These are phyloP conservation scores for Calvatia gigantea DNA, from an alignment of 768 basidiomycete species.

Conservation along the genomic window DNA sequence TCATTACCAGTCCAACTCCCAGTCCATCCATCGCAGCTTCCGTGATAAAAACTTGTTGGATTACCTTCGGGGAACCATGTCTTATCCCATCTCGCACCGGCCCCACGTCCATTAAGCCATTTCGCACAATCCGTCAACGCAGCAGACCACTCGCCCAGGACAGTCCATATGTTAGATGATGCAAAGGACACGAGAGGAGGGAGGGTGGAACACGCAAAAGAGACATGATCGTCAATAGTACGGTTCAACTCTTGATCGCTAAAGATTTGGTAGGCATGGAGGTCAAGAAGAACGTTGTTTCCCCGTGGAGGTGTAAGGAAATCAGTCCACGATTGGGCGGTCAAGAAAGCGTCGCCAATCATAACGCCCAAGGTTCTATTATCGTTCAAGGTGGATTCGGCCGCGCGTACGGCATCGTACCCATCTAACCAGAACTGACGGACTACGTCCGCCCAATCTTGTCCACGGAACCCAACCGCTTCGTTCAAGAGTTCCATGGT, in stretches of 20 bases:
- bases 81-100: conserved; percentile 69
- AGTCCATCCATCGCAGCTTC: conserved; percentile 60
- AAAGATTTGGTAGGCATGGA: conserved; percentile 75
- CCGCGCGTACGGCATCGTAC: conserved; percentile 49
- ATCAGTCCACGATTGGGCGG: conserved; percentile 52
- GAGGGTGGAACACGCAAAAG: conserved; percentile 58
- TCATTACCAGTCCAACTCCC: conserved; percentile 38
- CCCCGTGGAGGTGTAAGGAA: conserved; percentile 53
- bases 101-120: conserved; percentile 77
- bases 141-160: conserved; percentile 79
- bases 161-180: conserved; percentile 61
- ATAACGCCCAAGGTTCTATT: conserved; percentile 40
- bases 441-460: conserved; percentile 38
- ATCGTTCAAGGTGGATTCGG: conserved; percentile 18
- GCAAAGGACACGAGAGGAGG: conserved; percentile 33
- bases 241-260: conserved; percentile 51
- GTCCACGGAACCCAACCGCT: conserved; percentile 50
- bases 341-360: conserved; percentile 72
- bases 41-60: conserved; percentile 38
- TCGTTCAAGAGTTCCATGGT: conserved; percentile 72
- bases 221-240: conserved; percentile 54
- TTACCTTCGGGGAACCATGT: conserved; percentile 39
- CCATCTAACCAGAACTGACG: conserved; percentile 57
- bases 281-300: conserved; percentile 65
- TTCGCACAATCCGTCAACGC: conserved; percentile 71